phyloP scores from a whole-genome alignment of 257 asterid species.

The Solanum appendiculatum region DNA sequence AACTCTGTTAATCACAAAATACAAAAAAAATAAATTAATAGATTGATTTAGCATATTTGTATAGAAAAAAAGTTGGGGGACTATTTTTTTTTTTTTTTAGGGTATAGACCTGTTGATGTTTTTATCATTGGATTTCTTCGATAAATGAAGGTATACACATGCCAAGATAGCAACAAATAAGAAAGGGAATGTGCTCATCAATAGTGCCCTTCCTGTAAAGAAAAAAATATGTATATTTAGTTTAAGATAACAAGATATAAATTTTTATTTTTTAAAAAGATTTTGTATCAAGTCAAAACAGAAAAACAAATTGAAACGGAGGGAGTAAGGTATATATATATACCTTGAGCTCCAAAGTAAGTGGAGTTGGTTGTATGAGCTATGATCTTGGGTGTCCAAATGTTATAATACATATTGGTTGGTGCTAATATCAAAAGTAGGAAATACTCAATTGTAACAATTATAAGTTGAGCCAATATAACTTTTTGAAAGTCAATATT shows the following conservation, averaged over 20 bases:
- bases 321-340: no score
- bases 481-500: conserved; percentile 11
- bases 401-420: conserved; percentile 26
- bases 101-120: conserved; percentile 21
- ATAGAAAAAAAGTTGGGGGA: no score
- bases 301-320: no score
- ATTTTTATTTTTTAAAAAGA: no score
- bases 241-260: no score
- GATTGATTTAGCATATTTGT: not conserved
- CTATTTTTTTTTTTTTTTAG: no score
- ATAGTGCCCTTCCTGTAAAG: conserved; percentile 38
- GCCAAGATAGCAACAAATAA: conserved; percentile 54
- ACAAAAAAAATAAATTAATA: no score
- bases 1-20: conserved; percentile 13
- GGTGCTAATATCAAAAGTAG: conserved; percentile 54
- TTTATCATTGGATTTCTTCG: conserved; percentile 14
- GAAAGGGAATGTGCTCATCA: conserved; percentile 48
- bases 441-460: conserved; percentile 33
- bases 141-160: conserved; percentile 62
- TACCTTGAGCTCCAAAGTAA: conserved; percentile 76
- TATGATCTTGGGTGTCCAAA: conserved; percentile 44
- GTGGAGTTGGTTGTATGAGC: conserved; percentile 35
- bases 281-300: no score
- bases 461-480: conserved; percentile 24
- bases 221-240: not conserved